These are phyloP conservation scores for Pichia sp. DNA, from an alignment of 1,139 yeast genomes.

Conservation along the genomic window DNA sequence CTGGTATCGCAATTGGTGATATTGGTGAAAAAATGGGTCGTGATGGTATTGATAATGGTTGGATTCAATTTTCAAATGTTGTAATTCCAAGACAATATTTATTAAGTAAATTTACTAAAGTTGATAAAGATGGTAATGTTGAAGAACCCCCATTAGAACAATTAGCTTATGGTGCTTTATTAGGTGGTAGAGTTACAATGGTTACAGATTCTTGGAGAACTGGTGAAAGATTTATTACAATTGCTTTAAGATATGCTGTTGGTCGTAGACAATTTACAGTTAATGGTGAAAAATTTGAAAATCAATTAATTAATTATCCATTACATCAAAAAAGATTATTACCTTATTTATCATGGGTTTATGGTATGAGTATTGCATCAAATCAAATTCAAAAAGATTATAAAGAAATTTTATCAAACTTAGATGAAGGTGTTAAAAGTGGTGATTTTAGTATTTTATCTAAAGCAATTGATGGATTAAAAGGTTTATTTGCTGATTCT, in stretches of 20 bases:
- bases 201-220: slow-evolving; percentile 77
- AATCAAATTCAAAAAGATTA: slow-evolving; percentile 54
- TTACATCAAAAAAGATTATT: slow-evolving; percentile 81
- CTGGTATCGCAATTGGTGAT: slow-evolving; percentile 84
- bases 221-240: slow-evolving; percentile 72
- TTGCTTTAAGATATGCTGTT: slow-evolving; percentile 83
- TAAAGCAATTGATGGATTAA: slow-evolving; percentile 56
- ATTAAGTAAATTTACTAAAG: slow-evolving; percentile 76
- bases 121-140: slow-evolving; percentile 64
- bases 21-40: slow-evolving; percentile 94
- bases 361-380: slow-evolving; percentile 72
- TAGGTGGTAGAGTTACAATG: slow-evolving; percentile 89
- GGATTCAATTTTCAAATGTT: slow-evolving; percentile 85
- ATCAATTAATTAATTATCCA: slow-evolving; percentile 73
- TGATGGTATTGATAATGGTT: slow-evolving; percentile 85
- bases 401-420: slow-evolving; percentile 43
- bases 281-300: slow-evolving; percentile 39
- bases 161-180: slow-evolving; percentile 77
- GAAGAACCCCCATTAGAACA: slow-evolving; percentile 77
- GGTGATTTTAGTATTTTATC: slow-evolving; percentile 34
- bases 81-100: slow-evolving; percentile 77
- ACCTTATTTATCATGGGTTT: slow-evolving; percentile 76
- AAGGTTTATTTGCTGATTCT: slow-evolving; percentile 75
- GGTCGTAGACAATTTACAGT: slow-evolving; percentile 80
- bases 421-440: slow-evolving; percentile 48